Evolutionary conservation across 306 rosid genomes (phyloP).

Genomic region (Bauhinia variegata): DNA sequence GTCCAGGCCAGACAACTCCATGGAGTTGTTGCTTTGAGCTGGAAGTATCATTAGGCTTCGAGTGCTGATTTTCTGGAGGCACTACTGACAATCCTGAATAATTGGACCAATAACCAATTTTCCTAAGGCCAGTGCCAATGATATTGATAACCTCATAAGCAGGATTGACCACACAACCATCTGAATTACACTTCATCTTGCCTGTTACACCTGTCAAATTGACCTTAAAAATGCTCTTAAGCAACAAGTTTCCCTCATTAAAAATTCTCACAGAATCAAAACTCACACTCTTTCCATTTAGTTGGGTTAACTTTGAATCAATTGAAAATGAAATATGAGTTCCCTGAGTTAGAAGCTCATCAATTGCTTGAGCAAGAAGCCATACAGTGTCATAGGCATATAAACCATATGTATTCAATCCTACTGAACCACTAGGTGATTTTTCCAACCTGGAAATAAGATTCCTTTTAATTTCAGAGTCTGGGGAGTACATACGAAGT

Average conservation of each 20-base stretch:
- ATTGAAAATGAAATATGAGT: slow-evolving; percentile 52
- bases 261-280: slow-evolving; percentile 54
- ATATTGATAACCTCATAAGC: slow-evolving; percentile 63
- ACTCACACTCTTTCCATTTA: slow-evolving; percentile 27
- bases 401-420: slow-evolving; percentile 47
- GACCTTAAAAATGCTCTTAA: slow-evolving; percentile 41
- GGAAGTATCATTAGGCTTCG: slow-evolving; percentile 29
- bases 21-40: slow-evolving; percentile 39
- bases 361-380: slow-evolving; percentile 59
- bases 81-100: slow-evolving; percentile 53
- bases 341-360: slow-evolving; percentile 56
- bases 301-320: slow-evolving; percentile 40
- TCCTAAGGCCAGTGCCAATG: slow-evolving; percentile 48
- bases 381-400: slow-evolving; percentile 70
- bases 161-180: slow-evolving; percentile 48
- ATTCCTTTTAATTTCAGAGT: slow-evolving; percentile 51
- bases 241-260: slow-evolving; percentile 49
- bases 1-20: slow-evolving; percentile 61
- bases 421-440: slow-evolving; percentile 30
- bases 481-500: slow-evolving; percentile 61
- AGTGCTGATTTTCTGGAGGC: slow-evolving; percentile 52
- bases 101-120: slow-evolving; percentile 67
- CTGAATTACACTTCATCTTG: slow-evolving; percentile 39
- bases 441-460: slow-evolving; percentile 59
- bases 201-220: slow-evolving; percentile 62